A percentile compares a stretch with the other conserved stretches of the same genome.
Conservation (phyloP, 257 asterid species). For the Henckelia pumila region DNA sequence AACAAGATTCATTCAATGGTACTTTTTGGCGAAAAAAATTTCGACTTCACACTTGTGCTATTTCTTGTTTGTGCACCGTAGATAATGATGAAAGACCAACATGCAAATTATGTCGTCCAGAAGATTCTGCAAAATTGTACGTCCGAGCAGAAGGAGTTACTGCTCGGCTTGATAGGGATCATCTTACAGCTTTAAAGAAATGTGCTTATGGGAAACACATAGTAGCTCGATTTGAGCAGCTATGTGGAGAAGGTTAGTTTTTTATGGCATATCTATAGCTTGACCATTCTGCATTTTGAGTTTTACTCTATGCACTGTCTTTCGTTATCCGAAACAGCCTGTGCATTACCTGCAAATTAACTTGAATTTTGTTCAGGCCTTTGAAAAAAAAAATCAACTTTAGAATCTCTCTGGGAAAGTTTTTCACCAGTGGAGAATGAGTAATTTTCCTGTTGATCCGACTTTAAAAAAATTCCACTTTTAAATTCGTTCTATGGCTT, state of each 20-base stretch:
- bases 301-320: not conserved
- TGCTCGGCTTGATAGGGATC: conserved; percentile 39
- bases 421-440: too few species aligned
- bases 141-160: conserved; percentile 32
- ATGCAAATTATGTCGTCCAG: conserved; percentile 52
- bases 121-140: conserved; percentile 40
- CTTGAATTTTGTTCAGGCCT: not conserved
- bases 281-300: not conserved
- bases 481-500: too few species aligned
- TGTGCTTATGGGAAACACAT: conserved; percentile 49
- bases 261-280: not conserved
- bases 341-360: not conserved
- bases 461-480: not conserved
- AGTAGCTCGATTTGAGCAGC: conserved; percentile 42
- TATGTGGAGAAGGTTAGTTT: conserved; percentile 35
- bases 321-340: not conserved
- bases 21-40: too few species aligned
- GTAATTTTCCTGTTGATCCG: not conserved
- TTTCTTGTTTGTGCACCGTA: conserved; percentile 18
- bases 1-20: too few species aligned
- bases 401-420: too few species aligned
- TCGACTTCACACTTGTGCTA: not conserved
- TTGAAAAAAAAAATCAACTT: too few species aligned
- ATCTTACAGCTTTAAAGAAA: conserved; percentile 41
- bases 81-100: conserved; percentile 55